Evolutionary conservation across 2,329 filamentous ascomycete species (phyloP), one percentile per base, ranked within the genome.

Genomic region (Colletotrichum aenigma): DNA sequence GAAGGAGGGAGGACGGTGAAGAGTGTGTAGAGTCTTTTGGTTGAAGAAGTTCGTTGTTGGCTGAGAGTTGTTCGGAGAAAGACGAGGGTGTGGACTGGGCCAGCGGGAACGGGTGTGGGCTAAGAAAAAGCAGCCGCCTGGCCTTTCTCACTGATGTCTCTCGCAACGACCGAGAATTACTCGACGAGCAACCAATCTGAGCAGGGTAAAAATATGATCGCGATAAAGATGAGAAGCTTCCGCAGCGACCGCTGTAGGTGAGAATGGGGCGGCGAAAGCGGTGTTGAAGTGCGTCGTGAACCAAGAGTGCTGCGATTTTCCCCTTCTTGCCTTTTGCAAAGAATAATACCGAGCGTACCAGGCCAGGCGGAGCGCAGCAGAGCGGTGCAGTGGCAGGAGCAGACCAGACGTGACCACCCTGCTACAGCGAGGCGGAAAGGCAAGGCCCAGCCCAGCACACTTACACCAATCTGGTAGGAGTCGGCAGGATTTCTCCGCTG

Each of bases 391-490:
- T 65, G 70, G 70, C 70, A 74, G 70, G 70, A 74, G 70, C 73
- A 69, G 70, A 76, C 74, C 73, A 69, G 70, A 76, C 74, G 74
- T 76, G 70, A 76, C 74, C 70, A 76, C 74, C 74, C 74, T 76
- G 70, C 74, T 69, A 73, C 70, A 73, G 65, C 74, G 70, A 76
- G 74, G 74, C 74, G 70, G 74, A 76, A 66, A 76, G 74, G 74
- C 74, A 76, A 76, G 70, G 70, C 74, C 74, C 74, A 76, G 74
- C 74, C 74, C 70, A 75, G 73, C 70, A 74, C 74, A 75, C 74
- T 75, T 83, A 82, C 80, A 77, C 81, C 78, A n/a, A 74, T 82
- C 81, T 76, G 70, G 81, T 79, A 72, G 66, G 76, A 75, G 66
- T 73, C 76, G 74, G 72, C 65, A 69, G 61, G 38, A 70, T 77